phyloP scores from a whole-genome alignment of 768 basidiomycete genomes.

The Leccinum barrowsii region DNA sequence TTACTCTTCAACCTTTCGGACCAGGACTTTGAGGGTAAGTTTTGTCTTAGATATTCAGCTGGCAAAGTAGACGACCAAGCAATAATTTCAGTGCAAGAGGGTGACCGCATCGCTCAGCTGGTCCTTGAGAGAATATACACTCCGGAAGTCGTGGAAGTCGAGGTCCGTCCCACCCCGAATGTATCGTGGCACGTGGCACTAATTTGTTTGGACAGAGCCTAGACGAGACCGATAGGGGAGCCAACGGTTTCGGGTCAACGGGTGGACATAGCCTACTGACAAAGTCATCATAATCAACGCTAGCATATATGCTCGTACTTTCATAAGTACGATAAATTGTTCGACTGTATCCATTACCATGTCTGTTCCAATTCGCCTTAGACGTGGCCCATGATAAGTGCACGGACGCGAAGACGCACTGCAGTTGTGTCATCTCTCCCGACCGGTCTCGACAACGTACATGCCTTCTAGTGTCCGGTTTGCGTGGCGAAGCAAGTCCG shows the following conservation, averaged over 20 bases:
- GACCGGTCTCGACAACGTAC: slow-evolving; percentile 58
- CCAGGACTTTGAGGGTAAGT: slow-evolving; percentile 78
- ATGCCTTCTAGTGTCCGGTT: slow-evolving; percentile 44
- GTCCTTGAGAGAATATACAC: slow-evolving; percentile 89
- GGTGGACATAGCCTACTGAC: slow-evolving; percentile 69
- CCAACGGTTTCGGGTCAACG: slow-evolving; percentile 91
- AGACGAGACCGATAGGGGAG: slow-evolving; percentile 80
- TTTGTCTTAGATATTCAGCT: neutral
- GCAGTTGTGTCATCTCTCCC: slow-evolving; percentile 17
- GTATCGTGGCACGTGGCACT: neutral
- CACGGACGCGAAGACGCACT: slow-evolving; percentile 5
- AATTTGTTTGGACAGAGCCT: slow-evolving; percentile 53
- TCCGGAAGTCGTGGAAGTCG: slow-evolving; percentile 82
- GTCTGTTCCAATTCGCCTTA: neutral
- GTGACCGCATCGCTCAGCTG: slow-evolving; percentile 94
- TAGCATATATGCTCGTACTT: neutral
- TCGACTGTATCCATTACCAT: neutral
- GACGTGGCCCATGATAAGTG: neutral
- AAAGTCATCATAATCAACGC: slow-evolving; percentile 8
- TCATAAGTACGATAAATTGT: slow-evolving; percentile 1
- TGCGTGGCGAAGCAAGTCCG: slow-evolving; percentile 49
- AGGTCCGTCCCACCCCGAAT: slow-evolving; percentile 41
- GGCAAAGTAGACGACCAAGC: neutral
- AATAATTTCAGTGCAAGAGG: slow-evolving; percentile 66
- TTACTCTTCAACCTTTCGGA: slow-evolving; percentile 92